Evolutionary conservation across 208 protist species (phyloP), one percentile per base, ranked within the genome.

Genomic region (Wallacemonas sp.): DNA sequence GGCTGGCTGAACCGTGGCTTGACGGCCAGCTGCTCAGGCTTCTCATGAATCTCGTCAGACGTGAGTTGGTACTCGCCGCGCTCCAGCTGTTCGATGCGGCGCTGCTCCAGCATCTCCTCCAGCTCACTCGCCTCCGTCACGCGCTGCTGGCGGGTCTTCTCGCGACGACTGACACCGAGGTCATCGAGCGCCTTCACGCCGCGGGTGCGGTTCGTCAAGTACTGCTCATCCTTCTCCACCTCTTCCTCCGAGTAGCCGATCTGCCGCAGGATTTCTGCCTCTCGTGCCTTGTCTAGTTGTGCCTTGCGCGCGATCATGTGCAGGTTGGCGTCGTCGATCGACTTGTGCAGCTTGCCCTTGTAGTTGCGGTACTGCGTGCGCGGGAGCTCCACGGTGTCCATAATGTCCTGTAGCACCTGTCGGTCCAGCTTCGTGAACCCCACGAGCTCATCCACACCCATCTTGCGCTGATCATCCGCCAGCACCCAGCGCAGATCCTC

Each of bases 301-400:
- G 70, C 69, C 65, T 94, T 90, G 39, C 87, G 79, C 21, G 76
- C 81, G 36, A 74, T 68, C 71, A 87, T 79, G 75, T 91, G 82
- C 17, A 72, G 83, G 68, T 94, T 94, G n/a, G 81, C 83, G 72
- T 91, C 80, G 23, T 91, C 84, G 52, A 94, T 90, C 43, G 82
- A 76, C 49, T 87, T 90, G 65, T 94, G 87, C 46, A 94, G 68
- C 58, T 94, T 94, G 1, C 87, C 87, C 74, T 91, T 94, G 71
- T 94, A 94, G 68, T 94, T 94, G 29, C 87, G 78, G 69, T 90
- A 94, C 75, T 94, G 87, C 55, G 65, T 76, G 16, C 87, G 83
- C 1, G 87, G 87, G 27, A 89, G 76, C 74, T 94, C 84, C 17
- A 94, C 84, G 2, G 87, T 94, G 66, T 94, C 87, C 16, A 94